A percentile compares a stretch with the other conserved stretches of the same genome.
phyloP scores from a whole-genome alignment of 2,329 filamentous ascomycete genomes.

The Colletotrichum ledebouriae region DNA sequence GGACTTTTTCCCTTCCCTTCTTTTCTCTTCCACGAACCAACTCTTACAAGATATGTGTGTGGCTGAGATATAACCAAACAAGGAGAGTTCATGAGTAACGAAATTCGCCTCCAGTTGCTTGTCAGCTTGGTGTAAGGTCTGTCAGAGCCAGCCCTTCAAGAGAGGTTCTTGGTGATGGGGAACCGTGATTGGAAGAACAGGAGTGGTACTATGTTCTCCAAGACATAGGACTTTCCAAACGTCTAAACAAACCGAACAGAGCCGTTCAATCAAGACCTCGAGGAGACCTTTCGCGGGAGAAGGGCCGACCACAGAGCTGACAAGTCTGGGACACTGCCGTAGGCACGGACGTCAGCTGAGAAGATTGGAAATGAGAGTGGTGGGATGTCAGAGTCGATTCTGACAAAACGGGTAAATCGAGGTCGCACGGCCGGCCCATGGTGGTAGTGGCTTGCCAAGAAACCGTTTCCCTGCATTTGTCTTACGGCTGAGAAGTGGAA shows the following conservation, averaged over 20 bases:
- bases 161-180: background rate
- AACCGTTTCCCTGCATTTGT: background rate
- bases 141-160: background rate
- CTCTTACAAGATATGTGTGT: background rate
- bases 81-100: background rate
- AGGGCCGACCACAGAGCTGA: slow-evolving; percentile 23
- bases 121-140: background rate
- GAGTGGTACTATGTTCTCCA: no score
- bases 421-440: background rate
- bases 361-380: background rate
- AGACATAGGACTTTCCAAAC: no score
- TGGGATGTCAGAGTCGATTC: slow-evolving; percentile 2
- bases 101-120: background rate
- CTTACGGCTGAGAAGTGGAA: no score
- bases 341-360: background rate
- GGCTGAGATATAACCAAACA: slow-evolving; percentile 6
- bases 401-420: background rate
- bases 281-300: background rate
- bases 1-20: no score
- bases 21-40: background rate
- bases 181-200: no score
- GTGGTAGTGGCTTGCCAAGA: background rate
- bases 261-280: no score
- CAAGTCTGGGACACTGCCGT: slow-evolving; percentile 3
- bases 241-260: no score